A percentile compares a stretch with the other conserved stretches of the same genome.
phyloP scores from a whole-genome alignment of 2,329 filamentous ascomycete species.

The Sporothrix phasma region DNA sequence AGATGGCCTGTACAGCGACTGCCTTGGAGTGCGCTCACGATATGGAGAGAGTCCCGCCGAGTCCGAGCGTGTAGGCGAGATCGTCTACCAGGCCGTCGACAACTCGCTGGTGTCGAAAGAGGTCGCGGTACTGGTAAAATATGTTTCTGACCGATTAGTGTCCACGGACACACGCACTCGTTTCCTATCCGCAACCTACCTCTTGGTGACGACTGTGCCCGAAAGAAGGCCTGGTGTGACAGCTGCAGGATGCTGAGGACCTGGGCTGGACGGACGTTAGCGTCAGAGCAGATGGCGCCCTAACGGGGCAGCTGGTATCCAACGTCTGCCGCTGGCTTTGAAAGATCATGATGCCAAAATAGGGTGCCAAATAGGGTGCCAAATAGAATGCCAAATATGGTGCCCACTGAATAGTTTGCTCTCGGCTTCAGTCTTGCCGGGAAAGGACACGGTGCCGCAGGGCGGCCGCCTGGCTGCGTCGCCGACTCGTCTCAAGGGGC shows the following conservation, averaged over 20 bases:
- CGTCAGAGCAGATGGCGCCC: not conserved
- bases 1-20: not conserved
- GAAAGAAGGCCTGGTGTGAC: conserved; percentile 48
- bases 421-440: conserved; percentile 38
- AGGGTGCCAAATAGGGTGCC: conserved; percentile 17
- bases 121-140: conserved; percentile 64
- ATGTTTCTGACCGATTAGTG: conserved; percentile 50
- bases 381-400: conserved; percentile 36
- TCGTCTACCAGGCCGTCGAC: conserved; percentile 68
- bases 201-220: conserved; percentile 49
- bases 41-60: conserved; percentile 56
- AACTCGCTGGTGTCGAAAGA: conserved; percentile 58
- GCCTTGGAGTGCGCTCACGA: conserved; percentile 38
- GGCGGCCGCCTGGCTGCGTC: not conserved
- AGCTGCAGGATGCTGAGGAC: conserved; percentile 50
- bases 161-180: not conserved
- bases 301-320: not conserved
- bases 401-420: conserved; percentile 42
- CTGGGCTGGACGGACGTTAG: conserved; percentile 35
- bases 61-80: conserved; percentile 57
- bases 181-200: conserved; percentile 30
- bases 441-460: conserved; percentile 29
- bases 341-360: no score
- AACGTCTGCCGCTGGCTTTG: not conserved
- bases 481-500: no score